Evolutionary conservation across 2,329 filamentous ascomycete genomes (phyloP), one percentile per base, ranked within the genome.

Genomic region (Phaeosphaeriaceae sp.): DNA sequence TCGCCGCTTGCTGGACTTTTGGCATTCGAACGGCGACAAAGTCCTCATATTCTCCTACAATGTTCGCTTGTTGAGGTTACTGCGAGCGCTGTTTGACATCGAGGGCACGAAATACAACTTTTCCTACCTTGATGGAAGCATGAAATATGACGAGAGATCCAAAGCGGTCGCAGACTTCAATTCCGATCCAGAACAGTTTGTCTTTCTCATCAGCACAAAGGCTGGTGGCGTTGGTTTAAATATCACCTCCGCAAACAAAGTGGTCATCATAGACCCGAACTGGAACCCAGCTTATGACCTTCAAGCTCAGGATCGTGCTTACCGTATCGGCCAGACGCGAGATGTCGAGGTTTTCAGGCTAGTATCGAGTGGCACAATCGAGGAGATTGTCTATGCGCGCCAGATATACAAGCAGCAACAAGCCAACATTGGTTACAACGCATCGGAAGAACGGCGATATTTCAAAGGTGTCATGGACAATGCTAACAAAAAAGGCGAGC

Each of bases 321-420:
- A 99, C 74, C 89, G 95, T 51, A 98, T 99, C 62, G 95, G 95
- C 0, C 95, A 99, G 77, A 88, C 87, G 0, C 86, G 95, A 20
- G 92, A 98, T 71, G 95, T 99, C 0, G 95, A 99, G 73, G 94
- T 98, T 1, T 98, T 97, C 75, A 89, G 95, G 3, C 86, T 99
- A 1, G 88, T 99, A 19, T 94, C 91, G 1, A 88, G 91, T 1
- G 95, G 95, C 0, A 98, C 95, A 0, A 92, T 99, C 17, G 95
- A 99, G 73, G 95, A 99, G 76, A 95, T 97, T 53, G 92, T 98
- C 7, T 99, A 99, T 70, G 95, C 94, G 0, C 86, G 95, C 7
- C 95, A 99, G 71, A 95, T 99, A 41, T 99, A 99, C 84, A 99
- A 99, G 77, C 95, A 99, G 73, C 95, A 99, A 71, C 95, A 98